These are phyloP conservation scores for Claviceps sp. DNA, from an alignment of 2,329 filamentous ascomycete species.

Conservation along the genomic window DNA sequence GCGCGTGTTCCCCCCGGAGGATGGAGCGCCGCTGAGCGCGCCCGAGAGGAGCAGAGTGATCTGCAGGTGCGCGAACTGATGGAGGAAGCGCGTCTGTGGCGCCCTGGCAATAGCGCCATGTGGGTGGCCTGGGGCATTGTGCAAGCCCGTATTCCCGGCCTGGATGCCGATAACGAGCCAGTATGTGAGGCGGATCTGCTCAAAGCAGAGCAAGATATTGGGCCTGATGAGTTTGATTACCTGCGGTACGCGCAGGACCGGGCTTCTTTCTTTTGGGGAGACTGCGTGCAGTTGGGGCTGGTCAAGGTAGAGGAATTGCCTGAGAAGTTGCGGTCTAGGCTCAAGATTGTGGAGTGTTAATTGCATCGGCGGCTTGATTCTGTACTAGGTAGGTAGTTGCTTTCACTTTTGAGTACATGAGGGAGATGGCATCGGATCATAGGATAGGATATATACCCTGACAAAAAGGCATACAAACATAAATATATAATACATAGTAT, in stretches of 20 bases:
- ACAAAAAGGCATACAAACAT: too few species aligned
- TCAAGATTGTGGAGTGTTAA: conserved; percentile 60
- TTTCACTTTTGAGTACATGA: not conserved
- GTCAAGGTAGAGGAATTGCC: conserved; percentile 66
- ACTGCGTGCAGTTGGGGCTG: conserved; percentile 66
- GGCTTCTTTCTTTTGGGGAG: conserved; percentile 89
- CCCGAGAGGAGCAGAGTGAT: conserved; percentile 51
- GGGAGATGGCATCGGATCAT: too few species aligned
- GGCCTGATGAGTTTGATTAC: conserved; percentile 80
- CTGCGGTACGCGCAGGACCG: conserved; percentile 81
- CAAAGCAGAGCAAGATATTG: conserved; percentile 34
- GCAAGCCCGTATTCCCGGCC: conserved; percentile 73
- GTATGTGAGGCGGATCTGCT: conserved; percentile 20
- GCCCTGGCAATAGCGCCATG: conserved; percentile 71
- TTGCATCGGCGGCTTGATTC: not conserved
- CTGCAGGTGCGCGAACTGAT: conserved; percentile 56
- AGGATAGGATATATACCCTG: too few species aligned
- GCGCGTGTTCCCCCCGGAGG: conserved; percentile 43
- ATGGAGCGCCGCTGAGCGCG: conserved; percentile 39
- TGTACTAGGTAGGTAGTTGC: not conserved
- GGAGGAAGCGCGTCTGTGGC: conserved; percentile 73
- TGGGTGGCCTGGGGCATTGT: conserved; percentile 97
- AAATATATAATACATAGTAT: too few species aligned
- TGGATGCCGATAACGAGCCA: conserved; percentile 34
- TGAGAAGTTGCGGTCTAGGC: conserved; percentile 41